These are phyloP conservation scores for Cutaneotrichosporon mucoides DNA, from an alignment of 1,284 basidiomycete genomes.

Conservation along the genomic window DNA sequence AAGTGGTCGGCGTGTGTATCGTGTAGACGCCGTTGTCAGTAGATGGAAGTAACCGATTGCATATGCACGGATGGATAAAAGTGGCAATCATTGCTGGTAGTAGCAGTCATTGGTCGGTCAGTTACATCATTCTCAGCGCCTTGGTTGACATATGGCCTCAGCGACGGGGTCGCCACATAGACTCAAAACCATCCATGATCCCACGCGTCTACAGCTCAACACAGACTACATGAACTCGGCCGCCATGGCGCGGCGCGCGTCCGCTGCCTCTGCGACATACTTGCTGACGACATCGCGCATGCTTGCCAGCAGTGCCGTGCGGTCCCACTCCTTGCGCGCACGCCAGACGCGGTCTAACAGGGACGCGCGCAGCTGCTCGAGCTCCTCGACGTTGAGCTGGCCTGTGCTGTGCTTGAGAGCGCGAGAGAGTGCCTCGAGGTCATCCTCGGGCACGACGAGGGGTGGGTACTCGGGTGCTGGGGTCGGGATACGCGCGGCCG, in stretches of 20 bases:
- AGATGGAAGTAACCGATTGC: neutral
- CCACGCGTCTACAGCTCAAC: too few species aligned
- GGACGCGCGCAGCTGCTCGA: conserved; percentile 86
- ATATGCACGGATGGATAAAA: neutral
- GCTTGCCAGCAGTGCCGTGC: conserved; percentile 61
- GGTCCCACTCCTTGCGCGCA: conserved; percentile 75
- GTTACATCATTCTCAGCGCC: too few species aligned
- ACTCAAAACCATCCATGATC: neutral
- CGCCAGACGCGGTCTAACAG: conserved; percentile 77
- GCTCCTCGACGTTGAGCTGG: conserved; percentile 71
- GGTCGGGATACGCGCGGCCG: conserved; percentile 6
- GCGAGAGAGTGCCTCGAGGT: conserved; percentile 20
- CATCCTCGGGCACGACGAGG: conserved; percentile 31
- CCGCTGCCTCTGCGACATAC: conserved; percentile 21
- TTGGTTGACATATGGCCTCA: too few species aligned
- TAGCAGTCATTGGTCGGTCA: too few species aligned
- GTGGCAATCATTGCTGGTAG: too few species aligned
- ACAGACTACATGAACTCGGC: neutral
- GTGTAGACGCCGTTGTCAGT: neutral
- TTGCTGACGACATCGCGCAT: conserved; percentile 42
- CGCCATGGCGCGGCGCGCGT: neutral
- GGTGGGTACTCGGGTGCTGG: conserved; percentile 32
- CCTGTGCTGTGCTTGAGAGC: conserved; percentile 51
- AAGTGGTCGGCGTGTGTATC: neutral
- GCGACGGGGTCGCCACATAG: too few species aligned